Conservation (phyloP, 352 stramenopile genomes). For the Globisporangium iwayamae region DNA sequence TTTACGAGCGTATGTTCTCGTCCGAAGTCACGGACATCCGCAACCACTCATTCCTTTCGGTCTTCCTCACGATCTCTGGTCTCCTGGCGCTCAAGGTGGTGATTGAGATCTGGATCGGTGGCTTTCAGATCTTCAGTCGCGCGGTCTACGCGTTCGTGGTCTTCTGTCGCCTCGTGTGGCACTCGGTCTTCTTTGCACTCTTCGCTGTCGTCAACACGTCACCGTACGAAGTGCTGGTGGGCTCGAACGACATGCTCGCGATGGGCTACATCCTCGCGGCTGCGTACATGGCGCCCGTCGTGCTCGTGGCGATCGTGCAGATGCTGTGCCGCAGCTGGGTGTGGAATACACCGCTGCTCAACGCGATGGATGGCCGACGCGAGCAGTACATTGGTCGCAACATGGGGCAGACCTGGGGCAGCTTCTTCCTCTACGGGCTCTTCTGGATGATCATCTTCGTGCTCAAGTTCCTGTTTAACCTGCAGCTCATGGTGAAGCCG, state of each 20-base stretch:
- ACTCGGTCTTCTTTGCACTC: constrained; percentile 75
- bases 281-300: constrained; percentile 60
- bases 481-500: constrained; percentile 96
- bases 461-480: constrained; percentile 97
- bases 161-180: constrained; percentile 74
- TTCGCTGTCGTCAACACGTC: constrained; percentile 67
- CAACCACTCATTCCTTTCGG: constrained; percentile 71
- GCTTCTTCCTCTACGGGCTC: constrained; percentile 58
- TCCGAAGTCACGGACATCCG: constrained; percentile 61
- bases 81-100: constrained; percentile 67
- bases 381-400: constrained; percentile 81
- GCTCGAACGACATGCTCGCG: constrained; percentile 55
- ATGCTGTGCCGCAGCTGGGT: constrained; percentile 62
- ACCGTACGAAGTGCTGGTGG: constrained; percentile 61
- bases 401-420: constrained; percentile 71
- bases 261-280: constrained; percentile 49
- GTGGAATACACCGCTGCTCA: constrained; percentile 55
- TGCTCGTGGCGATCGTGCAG: constrained; percentile 55
- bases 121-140: constrained; percentile 62
- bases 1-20: constrained; percentile 76
- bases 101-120: constrained; percentile 82
- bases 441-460: constrained; percentile 84
- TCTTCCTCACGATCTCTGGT: constrained; percentile 64
- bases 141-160: constrained; percentile 56
- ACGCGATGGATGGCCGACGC: constrained; percentile 57